These are phyloP conservation scores for Malus hybrid DNA, from an alignment of 331 rosid species.

Conservation along the genomic window DNA sequence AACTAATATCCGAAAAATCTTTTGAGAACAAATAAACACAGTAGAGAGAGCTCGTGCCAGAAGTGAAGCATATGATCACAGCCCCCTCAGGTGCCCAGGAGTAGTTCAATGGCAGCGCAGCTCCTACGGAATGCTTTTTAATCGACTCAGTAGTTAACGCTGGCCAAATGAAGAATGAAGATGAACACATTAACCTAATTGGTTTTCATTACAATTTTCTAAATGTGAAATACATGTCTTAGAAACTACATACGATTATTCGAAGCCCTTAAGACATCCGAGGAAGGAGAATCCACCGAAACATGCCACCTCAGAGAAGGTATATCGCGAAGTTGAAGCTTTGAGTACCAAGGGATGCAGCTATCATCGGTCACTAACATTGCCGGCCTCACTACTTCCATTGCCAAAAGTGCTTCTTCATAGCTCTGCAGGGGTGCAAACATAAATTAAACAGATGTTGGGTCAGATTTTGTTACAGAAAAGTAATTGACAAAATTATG, in stretches of 20 bases:
- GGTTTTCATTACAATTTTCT: neutral
- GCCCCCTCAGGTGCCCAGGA: conserved; percentile 60
- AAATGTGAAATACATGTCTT: neutral
- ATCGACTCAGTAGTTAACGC: conserved; percentile 45
- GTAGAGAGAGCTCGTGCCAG: conserved; percentile 41
- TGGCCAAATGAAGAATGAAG: conserved; percentile 15
- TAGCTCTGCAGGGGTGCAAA: conserved; percentile 34
- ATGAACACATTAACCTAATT: neutral
- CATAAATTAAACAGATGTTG: neutral
- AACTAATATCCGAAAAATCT: neutral
- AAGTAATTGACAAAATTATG: neutral
- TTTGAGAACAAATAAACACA: neutral
- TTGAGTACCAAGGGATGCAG: conserved; percentile 48
- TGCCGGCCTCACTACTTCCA: conserved; percentile 56
- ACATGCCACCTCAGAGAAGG: conserved; percentile 61
- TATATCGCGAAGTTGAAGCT: conserved; percentile 37
- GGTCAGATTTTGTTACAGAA: neutral
- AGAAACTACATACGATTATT: conserved; percentile 34
- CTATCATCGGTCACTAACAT: conserved; percentile 64
- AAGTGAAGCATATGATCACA: conserved; percentile 78
- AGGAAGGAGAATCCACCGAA: conserved; percentile 44
- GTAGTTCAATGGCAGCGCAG: conserved; percentile 25
- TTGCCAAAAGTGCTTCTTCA: conserved; percentile 68
- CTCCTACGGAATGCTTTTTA: conserved; percentile 29
- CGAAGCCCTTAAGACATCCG: conserved; percentile 18